Conservation (phyloP, 305 asterid genomes). For the Fraxinus angustifolia region DNA sequence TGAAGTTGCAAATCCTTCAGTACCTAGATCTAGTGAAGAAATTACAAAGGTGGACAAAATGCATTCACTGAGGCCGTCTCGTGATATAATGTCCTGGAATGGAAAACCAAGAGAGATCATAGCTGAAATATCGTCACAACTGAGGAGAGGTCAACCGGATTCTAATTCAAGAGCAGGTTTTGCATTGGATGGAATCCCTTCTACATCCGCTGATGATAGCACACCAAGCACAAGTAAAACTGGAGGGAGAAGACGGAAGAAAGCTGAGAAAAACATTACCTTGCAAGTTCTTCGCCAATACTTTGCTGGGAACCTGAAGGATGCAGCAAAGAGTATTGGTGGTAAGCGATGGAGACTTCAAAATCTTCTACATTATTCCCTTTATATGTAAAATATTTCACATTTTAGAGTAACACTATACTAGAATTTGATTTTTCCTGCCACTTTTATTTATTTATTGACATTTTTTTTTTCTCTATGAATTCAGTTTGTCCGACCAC, state of each 20-base stretch:
- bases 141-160: constrained; percentile 28
- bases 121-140: constrained; percentile 9
- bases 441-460: neutral
- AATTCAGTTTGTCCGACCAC: constrained; percentile 92
- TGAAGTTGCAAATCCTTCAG: constrained; percentile 18
- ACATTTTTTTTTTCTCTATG: neutral
- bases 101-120: constrained; percentile 26
- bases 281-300: constrained; percentile 78
- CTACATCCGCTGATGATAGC: constrained; percentile 43
- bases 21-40: constrained; percentile 23
- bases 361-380: neutral
- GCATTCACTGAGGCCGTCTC: constrained; percentile 20
- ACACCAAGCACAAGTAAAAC: constrained; percentile 31
- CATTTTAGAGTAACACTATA: neutral
- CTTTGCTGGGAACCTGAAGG: constrained; percentile 90
- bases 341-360: constrained; percentile 45
- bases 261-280: constrained; percentile 71
- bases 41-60: constrained; percentile 22
- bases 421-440: neutral
- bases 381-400: neutral
- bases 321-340: constrained; percentile 87
- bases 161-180: constrained; percentile 33
- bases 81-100: constrained; percentile 26
- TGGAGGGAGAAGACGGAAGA: constrained; percentile 61
- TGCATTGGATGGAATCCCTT: constrained; percentile 30